Conservation (phyloP, 2,329 filamentous ascomycete genomes). For the Colletotrichum scovillei region DNA sequence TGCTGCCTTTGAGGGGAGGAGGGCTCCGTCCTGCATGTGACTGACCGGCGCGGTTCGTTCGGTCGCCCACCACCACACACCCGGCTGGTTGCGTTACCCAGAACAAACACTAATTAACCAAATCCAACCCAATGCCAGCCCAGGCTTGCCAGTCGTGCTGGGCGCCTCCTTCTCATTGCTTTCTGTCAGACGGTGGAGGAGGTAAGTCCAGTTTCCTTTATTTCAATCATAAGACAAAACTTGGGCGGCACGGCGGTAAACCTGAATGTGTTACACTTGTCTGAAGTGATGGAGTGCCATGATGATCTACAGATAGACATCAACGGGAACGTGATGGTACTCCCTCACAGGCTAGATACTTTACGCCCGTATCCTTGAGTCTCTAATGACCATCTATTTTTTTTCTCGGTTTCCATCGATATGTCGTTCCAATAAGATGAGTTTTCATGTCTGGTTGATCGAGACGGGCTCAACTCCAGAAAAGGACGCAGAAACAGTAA, state of each 20-base stretch:
- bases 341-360: too few species aligned
- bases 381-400: too few species aligned
- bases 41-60: neutral
- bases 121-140: slow-evolving; percentile 1
- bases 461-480: too few species aligned
- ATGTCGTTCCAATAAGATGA: too few species aligned
- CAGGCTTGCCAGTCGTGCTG: neutral
- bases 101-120: slow-evolving; percentile 18
- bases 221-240: neutral
- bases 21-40: slow-evolving; percentile 25
- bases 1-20: neutral
- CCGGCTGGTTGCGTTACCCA: slow-evolving; percentile 29
- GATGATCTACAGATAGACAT: neutral
- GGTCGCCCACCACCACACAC: slow-evolving; percentile 8
- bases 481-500: neutral
- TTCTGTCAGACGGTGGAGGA: neutral
- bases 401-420: too few species aligned
- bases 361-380: too few species aligned
- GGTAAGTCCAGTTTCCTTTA: neutral
- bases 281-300: neutral
- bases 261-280: neutral
- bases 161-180: neutral
- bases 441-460: too few species aligned
- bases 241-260: neutral
- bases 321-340: neutral